These are phyloP conservation scores for Ilex asprella DNA, from an alignment of 257 asterid species.

Conservation along the genomic window DNA sequence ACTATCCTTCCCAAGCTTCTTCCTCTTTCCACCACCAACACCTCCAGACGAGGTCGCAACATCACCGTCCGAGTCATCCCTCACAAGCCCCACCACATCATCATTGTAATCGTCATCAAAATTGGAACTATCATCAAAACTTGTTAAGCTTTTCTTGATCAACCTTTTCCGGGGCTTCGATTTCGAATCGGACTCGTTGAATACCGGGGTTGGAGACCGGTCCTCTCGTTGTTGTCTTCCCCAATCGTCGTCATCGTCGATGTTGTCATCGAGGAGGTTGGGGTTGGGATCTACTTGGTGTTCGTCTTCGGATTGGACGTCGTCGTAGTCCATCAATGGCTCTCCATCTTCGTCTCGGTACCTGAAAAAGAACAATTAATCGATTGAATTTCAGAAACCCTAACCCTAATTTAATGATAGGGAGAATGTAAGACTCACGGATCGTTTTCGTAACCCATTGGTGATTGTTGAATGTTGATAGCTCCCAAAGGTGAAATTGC, in stretches of 20 bases:
- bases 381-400: neutral
- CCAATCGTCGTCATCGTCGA: conserved; percentile 33
- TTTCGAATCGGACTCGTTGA: conserved; percentile 34
- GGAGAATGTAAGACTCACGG: conserved; percentile 39
- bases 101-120: conserved; percentile 27
- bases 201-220: conserved; percentile 66
- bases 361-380: conserved; percentile 28
- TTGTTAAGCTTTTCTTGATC: conserved; percentile 53
- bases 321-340: conserved; percentile 83
- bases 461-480: neutral
- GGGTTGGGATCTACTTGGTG: conserved; percentile 24
- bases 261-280: conserved; percentile 27
- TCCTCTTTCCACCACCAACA: conserved; percentile 47
- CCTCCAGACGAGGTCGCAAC: conserved; percentile 30
- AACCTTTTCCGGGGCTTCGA: conserved; percentile 72
- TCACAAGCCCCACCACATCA: conserved; percentile 34
- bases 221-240: conserved; percentile 28
- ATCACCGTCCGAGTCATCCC: conserved; percentile 53
- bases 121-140: conserved; percentile 27
- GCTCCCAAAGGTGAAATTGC: too few species aligned
- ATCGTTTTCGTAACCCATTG: conserved; percentile 57
- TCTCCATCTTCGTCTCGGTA: conserved; percentile 90
- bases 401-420: conserved; percentile 9
- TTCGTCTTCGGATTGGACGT: conserved; percentile 60
- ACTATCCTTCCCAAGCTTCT: conserved; percentile 36